phyloP scores from a whole-genome alignment of 192 early-diverging fungal species.

The Backusella psychrophila region DNA sequence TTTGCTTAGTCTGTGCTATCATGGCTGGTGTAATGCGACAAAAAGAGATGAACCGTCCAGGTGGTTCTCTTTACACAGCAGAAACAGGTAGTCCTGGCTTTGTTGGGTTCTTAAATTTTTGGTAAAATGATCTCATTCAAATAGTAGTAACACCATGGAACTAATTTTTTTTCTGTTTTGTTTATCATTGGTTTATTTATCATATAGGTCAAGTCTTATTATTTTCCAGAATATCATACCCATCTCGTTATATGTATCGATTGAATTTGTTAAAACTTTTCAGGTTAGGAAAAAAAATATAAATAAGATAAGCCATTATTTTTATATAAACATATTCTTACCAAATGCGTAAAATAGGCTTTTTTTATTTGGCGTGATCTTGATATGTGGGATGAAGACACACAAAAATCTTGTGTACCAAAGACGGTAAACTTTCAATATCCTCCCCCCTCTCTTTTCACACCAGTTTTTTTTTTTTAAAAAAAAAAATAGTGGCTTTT shows the following conservation, averaged over 20 bases:
- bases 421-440: constrained; percentile 50
- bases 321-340: not conserved
- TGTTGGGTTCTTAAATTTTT: constrained; percentile 40
- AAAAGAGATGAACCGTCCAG: not conserved
- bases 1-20: constrained; percentile 53
- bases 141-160: not conserved
- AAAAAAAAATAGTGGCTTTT: not conserved
- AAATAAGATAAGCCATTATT: not conserved
- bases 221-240: constrained; percentile 97
- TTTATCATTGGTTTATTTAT: not conserved
- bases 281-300: constrained; percentile 44
- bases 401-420: constrained; percentile 58
- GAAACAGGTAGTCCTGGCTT: constrained; percentile 15
- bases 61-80: constrained; percentile 12
- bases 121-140: constrained; percentile 22
- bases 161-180: constrained; percentile 33
- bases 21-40: constrained; percentile 41
- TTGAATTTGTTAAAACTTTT: constrained; percentile 89
- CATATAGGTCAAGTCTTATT: constrained; percentile 72
- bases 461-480: not conserved
- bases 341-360: constrained; percentile 51
- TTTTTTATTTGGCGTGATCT: constrained; percentile 90
- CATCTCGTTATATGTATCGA: constrained; percentile 91
- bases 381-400: constrained; percentile 78
- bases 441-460: not conserved